Conservation (phyloP, 1,284 basidiomycete species). For the Ceratobasidium sp. region DNA sequence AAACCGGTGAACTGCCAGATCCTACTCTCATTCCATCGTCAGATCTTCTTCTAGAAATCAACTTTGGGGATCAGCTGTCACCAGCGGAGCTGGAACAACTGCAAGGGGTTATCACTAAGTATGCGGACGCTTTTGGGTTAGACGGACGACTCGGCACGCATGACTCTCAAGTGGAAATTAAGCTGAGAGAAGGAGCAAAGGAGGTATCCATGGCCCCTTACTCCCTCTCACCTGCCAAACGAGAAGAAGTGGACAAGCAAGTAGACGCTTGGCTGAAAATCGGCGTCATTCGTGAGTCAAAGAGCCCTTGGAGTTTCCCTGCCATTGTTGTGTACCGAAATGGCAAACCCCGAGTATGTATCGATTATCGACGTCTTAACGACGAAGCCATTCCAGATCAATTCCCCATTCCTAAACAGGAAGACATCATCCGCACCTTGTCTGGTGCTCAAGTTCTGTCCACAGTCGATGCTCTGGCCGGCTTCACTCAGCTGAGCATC, state of each 20-base stretch:
- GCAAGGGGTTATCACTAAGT: constrained; percentile 46
- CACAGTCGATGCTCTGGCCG: constrained; percentile 58
- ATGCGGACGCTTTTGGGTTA: constrained; percentile 53
- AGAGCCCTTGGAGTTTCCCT: constrained; percentile 57
- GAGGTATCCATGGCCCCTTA: constrained; percentile 54
- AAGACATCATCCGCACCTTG: constrained; percentile 58
- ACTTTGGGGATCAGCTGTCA: constrained; percentile 12
- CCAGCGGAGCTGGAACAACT: constrained; percentile 38
- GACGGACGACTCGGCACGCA: constrained; percentile 54
- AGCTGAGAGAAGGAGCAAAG: constrained; percentile 44
- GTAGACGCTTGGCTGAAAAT: constrained; percentile 54
- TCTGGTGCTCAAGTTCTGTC: constrained; percentile 57
- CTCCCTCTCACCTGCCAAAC: constrained; percentile 55
- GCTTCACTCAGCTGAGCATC: constrained; percentile 60
- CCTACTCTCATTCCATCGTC: constrained; percentile 39
- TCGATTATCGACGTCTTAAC: constrained; percentile 58
- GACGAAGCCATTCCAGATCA: constrained; percentile 58
- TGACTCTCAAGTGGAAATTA: constrained; percentile 49
- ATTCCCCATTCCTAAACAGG: constrained; percentile 60
- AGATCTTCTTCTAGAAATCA: constrained; percentile 46
- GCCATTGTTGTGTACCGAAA: constrained; percentile 56
- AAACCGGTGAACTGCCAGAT: constrained; percentile 50
- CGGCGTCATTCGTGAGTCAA: constrained; percentile 57
- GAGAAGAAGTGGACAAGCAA: constrained; percentile 56
- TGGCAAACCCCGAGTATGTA: constrained; percentile 54